These are phyloP conservation scores for Epichloe gansuensis DNA, from an alignment of 2,329 filamentous ascomycete genomes.

Conservation along the genomic window DNA sequence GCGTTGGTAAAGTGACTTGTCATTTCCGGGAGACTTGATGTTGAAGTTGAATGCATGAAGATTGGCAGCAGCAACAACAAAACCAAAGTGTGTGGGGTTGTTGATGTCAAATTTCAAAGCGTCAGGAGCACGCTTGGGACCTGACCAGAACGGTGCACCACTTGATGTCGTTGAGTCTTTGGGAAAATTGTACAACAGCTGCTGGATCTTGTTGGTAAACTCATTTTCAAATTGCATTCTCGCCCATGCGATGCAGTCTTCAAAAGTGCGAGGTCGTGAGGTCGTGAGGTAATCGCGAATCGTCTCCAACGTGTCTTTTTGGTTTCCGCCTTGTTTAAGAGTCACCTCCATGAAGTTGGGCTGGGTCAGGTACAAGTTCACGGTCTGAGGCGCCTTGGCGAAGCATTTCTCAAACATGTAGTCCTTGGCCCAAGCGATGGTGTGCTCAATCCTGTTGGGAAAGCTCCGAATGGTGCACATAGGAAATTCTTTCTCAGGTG, in stretches of 20 bases:
- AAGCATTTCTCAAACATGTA: slow-evolving; percentile 84
- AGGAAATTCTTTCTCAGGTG: slow-evolving; percentile 95
- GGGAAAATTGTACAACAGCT: slow-evolving; percentile 93
- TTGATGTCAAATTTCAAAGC: slow-evolving; percentile 77
- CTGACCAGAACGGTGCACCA: slow-evolving; percentile 93
- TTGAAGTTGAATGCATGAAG: slow-evolving; percentile 97
- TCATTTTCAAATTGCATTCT: slow-evolving; percentile 89
- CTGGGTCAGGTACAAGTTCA: slow-evolving; percentile 86
- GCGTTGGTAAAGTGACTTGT: slow-evolving; percentile 60
- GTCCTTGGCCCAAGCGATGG: slow-evolving; percentile 95
- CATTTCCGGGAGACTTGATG: slow-evolving; percentile 67
- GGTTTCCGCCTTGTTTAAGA: slow-evolving; percentile 85
- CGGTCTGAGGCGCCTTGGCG: slow-evolving; percentile 83
- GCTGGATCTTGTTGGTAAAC: slow-evolving; percentile 93
- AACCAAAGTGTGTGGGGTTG: slow-evolving; percentile 78
- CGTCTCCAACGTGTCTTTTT: slow-evolving; percentile 85
- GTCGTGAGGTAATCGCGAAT: slow-evolving; percentile 83
- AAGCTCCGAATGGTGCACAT: slow-evolving; percentile 98
- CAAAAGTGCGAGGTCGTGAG: slow-evolving; percentile 82
- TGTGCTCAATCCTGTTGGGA: slow-evolving; percentile 97
- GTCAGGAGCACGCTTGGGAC: slow-evolving; percentile 91
- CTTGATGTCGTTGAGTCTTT: slow-evolving; percentile 82
- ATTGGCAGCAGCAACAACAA: slow-evolving; percentile 79
- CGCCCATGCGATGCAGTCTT: slow-evolving; percentile 95
- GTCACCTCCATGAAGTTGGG: slow-evolving; percentile 80